Evolutionary conservation across 441 rosid genomes (phyloP), one percentile per base, ranked within the genome.

Genomic region (Pelargonium myrrhifolium): DNA sequence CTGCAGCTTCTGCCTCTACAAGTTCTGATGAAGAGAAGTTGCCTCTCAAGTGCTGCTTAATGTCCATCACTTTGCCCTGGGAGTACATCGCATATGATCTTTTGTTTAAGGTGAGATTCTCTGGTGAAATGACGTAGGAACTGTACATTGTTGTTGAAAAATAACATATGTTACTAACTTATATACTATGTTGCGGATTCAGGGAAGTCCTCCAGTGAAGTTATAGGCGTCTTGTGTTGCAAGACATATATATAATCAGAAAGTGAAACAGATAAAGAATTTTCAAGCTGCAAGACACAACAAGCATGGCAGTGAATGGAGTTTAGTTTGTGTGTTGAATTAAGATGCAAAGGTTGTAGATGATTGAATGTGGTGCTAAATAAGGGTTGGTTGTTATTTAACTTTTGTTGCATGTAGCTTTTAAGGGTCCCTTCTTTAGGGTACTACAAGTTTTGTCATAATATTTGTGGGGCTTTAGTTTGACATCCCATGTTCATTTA

Each of bases 1-100:
- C 96, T 26, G 77, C 70, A 10, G 70, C 77, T 47, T 69, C 77
- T 21, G 70, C 77, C 10, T 22, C 64, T 18, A 21, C 65, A 24
- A 74, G 60, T 49, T 68, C 70, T 21, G 73, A 69, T 35, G 77
- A 74, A 35, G 77, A 74, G 64, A 65, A 69, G 77, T 59, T 74
- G 47, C 77, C 73, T 51, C 59, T 74, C 62, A 69, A 69, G 66
- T 74, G 77, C 67, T 74, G 77, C 64, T 69, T 74, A 43, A 74
- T 74, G 77, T 65, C 77, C 28, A 62, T 74, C 22, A 59, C 77
- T 65, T 66, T 74, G 65, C 77, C 77, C 26, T 74, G 77, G 77
- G 77, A 74, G 37, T 62, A 69, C 64, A 74, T 74, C 62, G 77
- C 77, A 47, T 66, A 69, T 40, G 77, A 74, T 65, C 77, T 74